Evolutionary conservation across 345 rosid species (phyloP).

Genomic region (Lenwebbia sp.): DNA sequence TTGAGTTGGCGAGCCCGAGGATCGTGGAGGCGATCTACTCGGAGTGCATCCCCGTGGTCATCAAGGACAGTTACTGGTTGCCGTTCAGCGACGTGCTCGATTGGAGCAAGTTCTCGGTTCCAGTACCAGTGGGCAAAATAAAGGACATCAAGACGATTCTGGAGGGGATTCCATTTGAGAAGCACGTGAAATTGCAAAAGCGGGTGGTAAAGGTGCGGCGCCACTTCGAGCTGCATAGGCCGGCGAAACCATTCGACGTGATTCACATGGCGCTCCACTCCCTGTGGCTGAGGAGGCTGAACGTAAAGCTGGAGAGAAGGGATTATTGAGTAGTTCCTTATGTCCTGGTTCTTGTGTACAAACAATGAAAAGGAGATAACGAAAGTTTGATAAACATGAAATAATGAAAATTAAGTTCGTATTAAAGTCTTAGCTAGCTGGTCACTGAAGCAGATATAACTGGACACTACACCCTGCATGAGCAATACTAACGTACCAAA

Average conservation of each 20-base stretch:
- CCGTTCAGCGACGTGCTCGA: neutral
- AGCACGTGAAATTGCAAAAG: constrained; percentile 24
- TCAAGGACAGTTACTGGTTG: neutral
- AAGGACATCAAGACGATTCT: constrained; percentile 33
- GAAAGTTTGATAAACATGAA: too few relatives aligned
- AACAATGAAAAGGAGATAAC: neutral
- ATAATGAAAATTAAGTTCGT: neutral
- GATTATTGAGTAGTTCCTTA: neutral
- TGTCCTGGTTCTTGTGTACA: neutral
- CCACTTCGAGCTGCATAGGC: constrained; percentile 47
- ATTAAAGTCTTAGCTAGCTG: neutral
- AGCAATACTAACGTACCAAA: neutral
- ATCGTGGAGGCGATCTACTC: neutral
- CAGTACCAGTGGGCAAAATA: neutral
- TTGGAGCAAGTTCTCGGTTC: neutral
- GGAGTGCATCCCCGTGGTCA: neutral
- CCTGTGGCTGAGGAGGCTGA: constrained; percentile 50
- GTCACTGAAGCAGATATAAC: neutral
- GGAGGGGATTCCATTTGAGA: constrained; percentile 15
- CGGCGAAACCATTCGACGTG: constrained; percentile 36
- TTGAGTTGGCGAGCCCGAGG: neutral
- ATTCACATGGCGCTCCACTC: constrained; percentile 57
- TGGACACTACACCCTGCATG: neutral
- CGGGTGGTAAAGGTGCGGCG: constrained; percentile 21
- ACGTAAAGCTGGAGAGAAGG: constrained; percentile 10